These are phyloP conservation scores for Kwoniella dendrophila DNA, from an alignment of 768 basidiomycete genomes.

Conservation along the genomic window DNA sequence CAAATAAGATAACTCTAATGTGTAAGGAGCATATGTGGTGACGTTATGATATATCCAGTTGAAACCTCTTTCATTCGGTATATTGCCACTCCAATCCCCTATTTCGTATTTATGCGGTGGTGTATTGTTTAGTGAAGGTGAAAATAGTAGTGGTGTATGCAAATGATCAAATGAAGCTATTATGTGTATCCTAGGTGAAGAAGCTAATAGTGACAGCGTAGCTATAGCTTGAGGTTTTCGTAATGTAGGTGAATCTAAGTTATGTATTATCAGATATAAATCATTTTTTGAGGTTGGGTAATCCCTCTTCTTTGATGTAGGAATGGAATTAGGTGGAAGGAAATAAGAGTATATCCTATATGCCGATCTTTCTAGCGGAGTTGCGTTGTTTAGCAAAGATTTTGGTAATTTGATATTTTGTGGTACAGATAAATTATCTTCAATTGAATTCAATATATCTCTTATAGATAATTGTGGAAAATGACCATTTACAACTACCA, in stretches of 20 bases:
- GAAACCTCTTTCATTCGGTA: constrained; percentile 45
- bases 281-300: constrained; percentile 57
- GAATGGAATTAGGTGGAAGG: constrained; percentile 40
- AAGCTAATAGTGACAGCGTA: constrained; percentile 71
- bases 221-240: constrained; percentile 68
- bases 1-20: constrained; percentile 65
- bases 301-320: constrained; percentile 12
- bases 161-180: constrained; percentile 85
- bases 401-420: constrained; percentile 34
- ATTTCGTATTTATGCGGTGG: constrained; percentile 34
- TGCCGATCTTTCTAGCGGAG: constrained; percentile 66
- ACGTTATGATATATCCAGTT: constrained; percentile 71
- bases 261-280: constrained; percentile 82
- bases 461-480: constrained; percentile 69
- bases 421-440: constrained; percentile 54
- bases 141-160: constrained; percentile 79
- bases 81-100: constrained; percentile 58
- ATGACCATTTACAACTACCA: constrained; percentile 77
- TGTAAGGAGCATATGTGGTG: constrained; percentile 80
- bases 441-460: constrained; percentile 61
- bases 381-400: constrained; percentile 20
- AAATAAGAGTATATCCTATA: constrained; percentile 70
- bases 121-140: constrained; percentile 57
- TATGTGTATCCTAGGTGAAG: constrained; percentile 75
- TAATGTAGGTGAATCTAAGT: constrained; percentile 76